phyloP scores from a whole-genome alignment of 345 rosid species.

The Bretschneidera sinensis region DNA sequence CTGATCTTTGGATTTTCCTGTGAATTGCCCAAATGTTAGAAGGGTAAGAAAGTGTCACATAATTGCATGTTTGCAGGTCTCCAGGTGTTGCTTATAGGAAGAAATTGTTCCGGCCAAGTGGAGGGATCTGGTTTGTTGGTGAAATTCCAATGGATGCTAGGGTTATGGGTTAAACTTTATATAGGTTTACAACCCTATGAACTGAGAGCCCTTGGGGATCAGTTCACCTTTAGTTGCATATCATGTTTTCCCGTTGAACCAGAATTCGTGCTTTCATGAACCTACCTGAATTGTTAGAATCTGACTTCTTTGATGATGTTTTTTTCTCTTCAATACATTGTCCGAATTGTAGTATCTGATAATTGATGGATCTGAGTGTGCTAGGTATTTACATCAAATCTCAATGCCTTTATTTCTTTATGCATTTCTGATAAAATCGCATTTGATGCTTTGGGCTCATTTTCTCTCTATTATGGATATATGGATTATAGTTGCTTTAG shows the following conservation, averaged over 20 bases:
- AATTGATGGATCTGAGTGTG: no score
- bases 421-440: no score
- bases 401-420: no score
- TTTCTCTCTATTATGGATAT: no score
- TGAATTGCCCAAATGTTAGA: constrained; percentile 25
- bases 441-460: no score
- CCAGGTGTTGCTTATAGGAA: constrained; percentile 37
- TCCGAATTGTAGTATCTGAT: no score
- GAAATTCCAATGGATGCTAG: constrained; percentile 24
- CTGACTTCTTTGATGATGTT: constrained; percentile 15
- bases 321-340: no score
- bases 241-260: constrained; percentile 23
- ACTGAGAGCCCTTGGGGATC: constrained; percentile 21
- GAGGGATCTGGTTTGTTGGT: constrained; percentile 19
- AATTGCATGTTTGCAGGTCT: constrained; percentile 40
- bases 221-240: constrained; percentile 2
- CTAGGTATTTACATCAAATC: no score
- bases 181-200: constrained; percentile 24
- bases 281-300: constrained; percentile 20
- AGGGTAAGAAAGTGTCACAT: constrained; percentile 36
- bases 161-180: constrained; percentile 19
- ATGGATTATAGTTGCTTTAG: no score
- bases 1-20: constrained; percentile 20
- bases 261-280: constrained; percentile 10
- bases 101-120: constrained; percentile 24